Base-by-base conservation (phyloP, 2,329 filamentous ascomycete genomes). In the Stachybotrys chlorohalonatus region DNA sequence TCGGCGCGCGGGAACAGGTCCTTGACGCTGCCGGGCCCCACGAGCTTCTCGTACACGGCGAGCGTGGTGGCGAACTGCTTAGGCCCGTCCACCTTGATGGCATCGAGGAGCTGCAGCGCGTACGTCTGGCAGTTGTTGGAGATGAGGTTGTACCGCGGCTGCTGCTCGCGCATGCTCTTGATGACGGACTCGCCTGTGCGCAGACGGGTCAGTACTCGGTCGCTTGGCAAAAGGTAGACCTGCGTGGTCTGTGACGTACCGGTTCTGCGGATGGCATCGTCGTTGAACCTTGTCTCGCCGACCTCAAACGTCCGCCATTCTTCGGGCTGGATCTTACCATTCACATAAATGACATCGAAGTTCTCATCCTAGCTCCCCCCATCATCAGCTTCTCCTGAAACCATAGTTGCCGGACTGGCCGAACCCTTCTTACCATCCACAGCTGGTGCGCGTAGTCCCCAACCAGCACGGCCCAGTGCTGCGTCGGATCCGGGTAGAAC, bases 71-170 rank as follows among this genome's bases (percentile, higher is more conserved):
- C 79, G 47, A 83, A 82, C 51, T 82, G 71, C 48, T 71, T 74
- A 55, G 75, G 73, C 11, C 71, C 67, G 7, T 77, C 75, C 11
- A 78, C 70, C 56, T 81, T 77, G 55, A 83, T 79, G 32, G 77
- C 75, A 55, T 82, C 78, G 7, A 83, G 73, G 13, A 82, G 66
- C 49, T 73, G 67, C 13, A 81, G 61, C 0, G 78, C 80, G 56
- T 78, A 83, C 16, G 78, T 82, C 59, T 83, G 80, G 63, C 80
- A 83, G 65, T 83, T 83, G 64, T 83, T 83, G 58, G 71, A 77
- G 62, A 83, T 82, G 54, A 83, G 71, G 53, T 82, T 82, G 65
- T 83, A 83, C 1, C 69, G 76, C 0, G 79, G 73, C 9, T 73
- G 71, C 52, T 68, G 73, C 39, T 72, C 64, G 7, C 79, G 68